phyloP scores from a whole-genome alignment of 345 rosid species.

The Cochlearia excelsa region DNA sequence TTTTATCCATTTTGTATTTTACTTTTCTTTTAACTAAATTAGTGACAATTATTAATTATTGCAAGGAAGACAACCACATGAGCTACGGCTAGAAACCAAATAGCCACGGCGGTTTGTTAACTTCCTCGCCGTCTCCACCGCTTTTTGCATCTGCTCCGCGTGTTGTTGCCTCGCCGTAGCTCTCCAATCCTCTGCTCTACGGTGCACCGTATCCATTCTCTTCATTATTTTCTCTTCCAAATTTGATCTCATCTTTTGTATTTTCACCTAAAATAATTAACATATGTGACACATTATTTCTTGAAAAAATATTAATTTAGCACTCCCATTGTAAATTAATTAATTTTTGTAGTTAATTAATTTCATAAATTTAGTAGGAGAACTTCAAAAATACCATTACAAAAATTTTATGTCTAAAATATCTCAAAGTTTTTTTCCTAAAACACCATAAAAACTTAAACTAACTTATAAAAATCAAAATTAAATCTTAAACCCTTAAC shows the following conservation, averaged over 20 bases:
- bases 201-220: constrained; percentile 67
- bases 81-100: constrained; percentile 40
- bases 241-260: constrained; percentile 84
- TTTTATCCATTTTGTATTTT: constrained; percentile 15
- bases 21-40: neutral
- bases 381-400: too few species aligned
- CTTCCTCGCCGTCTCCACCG: constrained; percentile 46
- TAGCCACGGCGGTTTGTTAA: constrained; percentile 39
- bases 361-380: too few species aligned
- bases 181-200: constrained; percentile 83
- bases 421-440: too few species aligned
- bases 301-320: neutral
- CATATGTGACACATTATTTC: neutral
- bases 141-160: constrained; percentile 52
- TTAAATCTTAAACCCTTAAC: too few species aligned
- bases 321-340: too few species aligned
- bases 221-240: constrained; percentile 86
- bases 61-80: constrained; percentile 80
- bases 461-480: too few species aligned
- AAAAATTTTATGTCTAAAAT: too few species aligned
- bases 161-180: constrained; percentile 64
- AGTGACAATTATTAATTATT: constrained; percentile 32
- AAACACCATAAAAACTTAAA: too few species aligned
- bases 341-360: too few species aligned
- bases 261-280: constrained; percentile 57